These are phyloP conservation scores for Solanum bulbocastanum DNA, from an alignment of 257 asterid genomes.

Conservation along the genomic window DNA sequence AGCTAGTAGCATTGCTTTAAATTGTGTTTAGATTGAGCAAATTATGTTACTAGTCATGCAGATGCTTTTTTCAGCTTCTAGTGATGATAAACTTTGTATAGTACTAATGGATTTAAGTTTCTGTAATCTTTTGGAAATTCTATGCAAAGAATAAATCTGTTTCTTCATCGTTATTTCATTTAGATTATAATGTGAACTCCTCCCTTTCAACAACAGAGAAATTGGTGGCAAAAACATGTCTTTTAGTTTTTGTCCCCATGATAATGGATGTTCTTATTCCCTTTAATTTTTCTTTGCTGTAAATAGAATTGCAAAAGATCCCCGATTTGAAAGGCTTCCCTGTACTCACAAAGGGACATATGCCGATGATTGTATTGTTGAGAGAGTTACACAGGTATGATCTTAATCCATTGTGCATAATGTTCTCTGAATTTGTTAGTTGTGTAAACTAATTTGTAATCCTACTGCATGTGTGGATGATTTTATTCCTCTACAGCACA, in stretches of 20 bases:
- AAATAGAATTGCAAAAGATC: constrained; percentile 89
- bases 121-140: background rate
- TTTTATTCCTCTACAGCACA: constrained; percentile 46
- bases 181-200: background rate
- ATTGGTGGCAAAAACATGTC: background rate
- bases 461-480: background rate
- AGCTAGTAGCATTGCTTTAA: background rate
- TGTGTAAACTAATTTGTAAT: background rate
- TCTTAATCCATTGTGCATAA: background rate
- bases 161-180: background rate
- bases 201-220: background rate
- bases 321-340: constrained; percentile 97
- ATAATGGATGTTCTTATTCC: background rate
- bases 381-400: constrained; percentile 83
- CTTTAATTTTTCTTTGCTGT: background rate
- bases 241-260: background rate
- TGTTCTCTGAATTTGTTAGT: background rate
- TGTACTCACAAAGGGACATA: constrained; percentile 93
- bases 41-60: background rate
- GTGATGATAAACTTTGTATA: background rate
- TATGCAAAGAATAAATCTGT: background rate
- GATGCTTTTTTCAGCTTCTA: background rate
- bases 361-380: constrained; percentile 97
- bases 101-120: background rate
- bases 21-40: background rate